These are phyloP conservation scores for Orychophragmus violaceus DNA, from an alignment of 345 rosid genomes.

Conservation along the genomic window DNA sequence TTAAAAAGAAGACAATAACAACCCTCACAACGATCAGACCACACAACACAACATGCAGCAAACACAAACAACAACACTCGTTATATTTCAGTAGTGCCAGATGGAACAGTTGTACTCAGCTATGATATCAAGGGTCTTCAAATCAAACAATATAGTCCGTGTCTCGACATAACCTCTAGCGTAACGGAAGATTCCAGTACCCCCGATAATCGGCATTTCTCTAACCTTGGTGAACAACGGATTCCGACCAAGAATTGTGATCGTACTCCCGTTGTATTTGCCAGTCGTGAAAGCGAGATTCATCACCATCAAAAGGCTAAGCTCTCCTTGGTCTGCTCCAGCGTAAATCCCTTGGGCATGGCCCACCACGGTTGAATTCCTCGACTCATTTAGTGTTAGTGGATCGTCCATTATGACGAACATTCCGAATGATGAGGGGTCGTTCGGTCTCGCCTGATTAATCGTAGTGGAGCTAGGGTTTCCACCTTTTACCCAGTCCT, in stretches of 20 bases:
- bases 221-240: constrained; percentile 19
- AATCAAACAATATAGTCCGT: constrained; percentile 18
- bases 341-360: too few species aligned
- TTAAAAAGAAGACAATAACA: background rate
- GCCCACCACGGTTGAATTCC: constrained; percentile 25
- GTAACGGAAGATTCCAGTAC: too few species aligned
- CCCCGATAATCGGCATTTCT: too few species aligned
- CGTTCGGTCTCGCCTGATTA: background rate
- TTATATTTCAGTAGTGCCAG: constrained; percentile 23
- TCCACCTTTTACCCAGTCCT: constrained; percentile 23
- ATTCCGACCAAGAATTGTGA: constrained; percentile 38
- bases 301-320: constrained; percentile 32
- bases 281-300: constrained; percentile 34
- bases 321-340: constrained; percentile 26
- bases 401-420: constrained; percentile 32
- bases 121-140: constrained; percentile 8
- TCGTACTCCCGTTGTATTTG: constrained; percentile 31
- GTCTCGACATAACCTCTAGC: constrained; percentile 42
- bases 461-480: constrained; percentile 20
- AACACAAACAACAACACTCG: background rate
- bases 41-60: background rate
- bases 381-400: background rate
- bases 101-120: constrained; percentile 33
- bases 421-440: constrained; percentile 1
- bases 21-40: background rate